phyloP scores from a whole-genome alignment of 805 yeast genomes.

The Candida endomychidarum region DNA sequence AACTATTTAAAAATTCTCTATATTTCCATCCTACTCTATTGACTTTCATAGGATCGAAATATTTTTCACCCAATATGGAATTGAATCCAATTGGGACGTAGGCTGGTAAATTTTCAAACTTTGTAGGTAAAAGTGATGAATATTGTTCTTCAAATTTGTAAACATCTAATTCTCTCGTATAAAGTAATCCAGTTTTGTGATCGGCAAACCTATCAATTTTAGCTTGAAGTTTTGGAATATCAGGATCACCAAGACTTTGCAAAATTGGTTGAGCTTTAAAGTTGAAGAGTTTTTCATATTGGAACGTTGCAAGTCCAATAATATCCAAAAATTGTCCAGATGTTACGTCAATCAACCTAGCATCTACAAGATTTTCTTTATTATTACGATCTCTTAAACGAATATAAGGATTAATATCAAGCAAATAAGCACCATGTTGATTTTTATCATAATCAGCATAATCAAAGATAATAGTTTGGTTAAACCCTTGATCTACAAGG shows the following conservation, averaged over 20 bases:
- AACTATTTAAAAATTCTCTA: conserved; percentile 13
- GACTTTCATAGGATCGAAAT: conserved; percentile 18
- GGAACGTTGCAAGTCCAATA: conserved; percentile 32
- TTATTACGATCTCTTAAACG: conserved; percentile 36
- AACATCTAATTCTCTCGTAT: conserved; percentile 21
- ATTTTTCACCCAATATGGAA: conserved; percentile 27
- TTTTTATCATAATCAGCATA: conserved; percentile 14
- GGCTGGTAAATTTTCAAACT: conserved; percentile 35
- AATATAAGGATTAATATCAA: conserved; percentile 32
- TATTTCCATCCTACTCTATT: conserved; percentile 8
- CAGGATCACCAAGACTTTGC: conserved; percentile 14
- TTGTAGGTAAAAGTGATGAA: conserved; percentile 32
- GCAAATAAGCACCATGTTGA: conserved; percentile 23
- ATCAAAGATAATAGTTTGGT: conserved; percentile 45
- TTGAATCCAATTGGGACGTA: conserved; percentile 33
- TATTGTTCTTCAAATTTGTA: conserved; percentile 29
- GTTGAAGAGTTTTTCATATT: conserved; percentile 14
- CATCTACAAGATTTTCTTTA: conserved; percentile 53
- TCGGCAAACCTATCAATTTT: conserved; percentile 13
- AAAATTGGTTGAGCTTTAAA: conserved; percentile 24
- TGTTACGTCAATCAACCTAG: conserved; percentile 50
- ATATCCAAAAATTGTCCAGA: conserved; percentile 44
- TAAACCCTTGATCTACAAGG: conserved; percentile 36
- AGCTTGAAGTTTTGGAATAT: conserved; percentile 16
- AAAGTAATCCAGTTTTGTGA: conserved; percentile 11